Evolutionary conservation across 177 flowering plant species (phyloP).

Genomic region (Vitis hybrid): DNA sequence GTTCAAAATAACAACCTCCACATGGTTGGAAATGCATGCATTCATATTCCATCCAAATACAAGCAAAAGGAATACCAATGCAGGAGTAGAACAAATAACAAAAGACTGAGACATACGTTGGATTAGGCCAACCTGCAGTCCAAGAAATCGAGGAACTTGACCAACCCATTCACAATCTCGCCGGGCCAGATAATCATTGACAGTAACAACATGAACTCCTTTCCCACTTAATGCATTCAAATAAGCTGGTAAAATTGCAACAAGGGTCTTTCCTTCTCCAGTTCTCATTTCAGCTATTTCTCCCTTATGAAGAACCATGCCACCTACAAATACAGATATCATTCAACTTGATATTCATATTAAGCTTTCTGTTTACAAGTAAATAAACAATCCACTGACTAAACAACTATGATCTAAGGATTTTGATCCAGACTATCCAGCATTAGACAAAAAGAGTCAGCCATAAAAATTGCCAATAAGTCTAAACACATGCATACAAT

Average conservation of each 20-base stretch:
- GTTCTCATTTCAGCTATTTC: slow-evolving; percentile 99
- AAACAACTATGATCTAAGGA: neutral
- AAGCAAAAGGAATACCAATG: neutral
- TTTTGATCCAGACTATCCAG: no score
- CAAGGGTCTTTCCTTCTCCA: slow-evolving; percentile 99
- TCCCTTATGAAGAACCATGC: slow-evolving; percentile 98
- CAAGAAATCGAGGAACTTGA: slow-evolving; percentile 98
- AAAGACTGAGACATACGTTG: slow-evolving; percentile 80
- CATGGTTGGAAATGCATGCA: neutral
- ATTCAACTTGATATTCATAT: no score
- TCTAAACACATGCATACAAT: no score
- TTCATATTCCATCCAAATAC: neutral
- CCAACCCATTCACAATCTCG: slow-evolving; percentile 99
- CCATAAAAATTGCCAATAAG: no score
- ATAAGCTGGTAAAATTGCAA: slow-evolving; percentile 95
- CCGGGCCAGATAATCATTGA: slow-evolving; percentile 96
- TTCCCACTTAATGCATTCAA: slow-evolving; percentile 90
- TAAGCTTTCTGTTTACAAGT: neutral
- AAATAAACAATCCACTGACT: neutral
- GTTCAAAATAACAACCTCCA: neutral
- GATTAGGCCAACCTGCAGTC: slow-evolving; percentile 97
- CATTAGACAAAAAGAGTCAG: no score
- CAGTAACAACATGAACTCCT: slow-evolving; percentile 97
- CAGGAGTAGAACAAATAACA: neutral
- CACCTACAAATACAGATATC: slow-evolving; percentile 51